phyloP scores from a whole-genome alignment of 257 asterid species.

The Fraxinus excelsior region DNA sequence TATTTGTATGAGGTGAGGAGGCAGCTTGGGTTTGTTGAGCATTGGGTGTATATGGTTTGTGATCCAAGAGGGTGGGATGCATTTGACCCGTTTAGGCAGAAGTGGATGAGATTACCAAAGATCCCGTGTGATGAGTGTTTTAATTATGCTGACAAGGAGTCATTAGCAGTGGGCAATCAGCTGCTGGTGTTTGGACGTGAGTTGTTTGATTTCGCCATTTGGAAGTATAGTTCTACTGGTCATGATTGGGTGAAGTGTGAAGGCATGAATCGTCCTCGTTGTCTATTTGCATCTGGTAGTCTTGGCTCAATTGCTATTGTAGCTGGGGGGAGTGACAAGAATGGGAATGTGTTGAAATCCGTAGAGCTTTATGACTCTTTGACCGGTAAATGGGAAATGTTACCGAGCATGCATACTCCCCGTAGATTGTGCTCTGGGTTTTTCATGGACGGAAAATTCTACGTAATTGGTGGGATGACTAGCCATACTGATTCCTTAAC shows the following conservation, averaged over 20 bases:
- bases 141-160: constrained; percentile 78
- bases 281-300: constrained; percentile 77
- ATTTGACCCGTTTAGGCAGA: constrained; percentile 68
- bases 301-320: constrained; percentile 67
- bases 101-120: constrained; percentile 77
- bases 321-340: constrained; percentile 82
- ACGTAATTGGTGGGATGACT: constrained; percentile 88
- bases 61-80: constrained; percentile 98
- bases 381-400: constrained; percentile 70
- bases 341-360: constrained; percentile 68
- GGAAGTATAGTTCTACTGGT: constrained; percentile 66
- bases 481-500: constrained; percentile 66
- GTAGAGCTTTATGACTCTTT: constrained; percentile 77
- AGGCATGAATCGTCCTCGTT: constrained; percentile 75
- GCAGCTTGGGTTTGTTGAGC: constrained; percentile 65
- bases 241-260: constrained; percentile 68
- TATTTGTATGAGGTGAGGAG: constrained; percentile 72
- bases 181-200: constrained; percentile 87
- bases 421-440: constrained; percentile 83
- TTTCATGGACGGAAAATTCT: constrained; percentile 78
- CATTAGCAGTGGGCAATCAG: constrained; percentile 77
- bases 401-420: constrained; percentile 84
- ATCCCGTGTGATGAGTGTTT: constrained; percentile 90
- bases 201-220: constrained; percentile 72
- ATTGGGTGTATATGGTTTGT: constrained; percentile 90